Conservation (phyloP, 345 rosid species). For the Ceriops zippeliana region DNA sequence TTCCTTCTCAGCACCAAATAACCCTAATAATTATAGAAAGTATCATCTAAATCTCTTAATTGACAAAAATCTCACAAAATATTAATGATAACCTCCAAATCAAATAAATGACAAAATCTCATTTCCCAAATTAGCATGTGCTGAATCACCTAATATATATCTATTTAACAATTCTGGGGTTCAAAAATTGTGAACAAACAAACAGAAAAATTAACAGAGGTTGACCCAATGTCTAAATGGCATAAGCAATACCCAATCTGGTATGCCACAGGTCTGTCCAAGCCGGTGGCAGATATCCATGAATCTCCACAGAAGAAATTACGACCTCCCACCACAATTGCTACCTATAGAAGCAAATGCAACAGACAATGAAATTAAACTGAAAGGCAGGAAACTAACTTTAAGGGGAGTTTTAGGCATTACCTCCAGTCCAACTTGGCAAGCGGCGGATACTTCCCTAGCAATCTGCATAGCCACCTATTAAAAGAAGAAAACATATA, state of each 20-base stretch:
- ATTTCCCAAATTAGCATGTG: no score
- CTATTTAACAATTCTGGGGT: no score
- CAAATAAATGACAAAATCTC: no score
- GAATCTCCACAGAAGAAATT: conserved; percentile 77
- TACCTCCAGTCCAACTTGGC: conserved; percentile 83
- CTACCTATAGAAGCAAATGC: conserved; percentile 43
- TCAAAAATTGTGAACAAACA: background rate
- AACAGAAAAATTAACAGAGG: background rate
- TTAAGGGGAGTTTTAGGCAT: background rate
- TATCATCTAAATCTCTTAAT: no score
- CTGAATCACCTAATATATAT: no score
- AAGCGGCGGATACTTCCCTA: conserved; percentile 68
- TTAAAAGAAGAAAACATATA: conserved; percentile 6
- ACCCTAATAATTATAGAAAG: no score
- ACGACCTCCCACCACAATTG: conserved; percentile 86
- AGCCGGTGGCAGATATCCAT: conserved; percentile 74
- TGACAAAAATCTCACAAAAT: no score
- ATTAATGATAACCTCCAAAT: no score
- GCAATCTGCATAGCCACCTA: conserved; percentile 80
- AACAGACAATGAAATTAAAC: background rate
- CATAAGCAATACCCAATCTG: conserved; percentile 60
- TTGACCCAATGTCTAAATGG: background rate
- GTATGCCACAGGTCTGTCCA: conserved; percentile 77
- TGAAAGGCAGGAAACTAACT: background rate
- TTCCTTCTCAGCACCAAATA: no score